phyloP scores from a whole-genome alignment of 805 yeast species.

The Kluyveromyces nonfermentans region DNA sequence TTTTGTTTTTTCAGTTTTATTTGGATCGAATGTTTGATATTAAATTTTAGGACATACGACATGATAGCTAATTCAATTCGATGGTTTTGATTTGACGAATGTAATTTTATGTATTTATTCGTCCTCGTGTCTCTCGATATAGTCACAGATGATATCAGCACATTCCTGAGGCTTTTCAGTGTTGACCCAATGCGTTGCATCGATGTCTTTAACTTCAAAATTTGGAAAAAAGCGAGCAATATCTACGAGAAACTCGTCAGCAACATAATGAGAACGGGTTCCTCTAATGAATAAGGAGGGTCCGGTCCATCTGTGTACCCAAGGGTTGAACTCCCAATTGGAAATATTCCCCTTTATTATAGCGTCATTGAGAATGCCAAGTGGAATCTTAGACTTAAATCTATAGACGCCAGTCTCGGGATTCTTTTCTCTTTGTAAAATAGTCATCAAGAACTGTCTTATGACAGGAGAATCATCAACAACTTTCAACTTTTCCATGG shows the following conservation, averaged over 20 bases:
- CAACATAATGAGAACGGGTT: slow-evolving; percentile 60
- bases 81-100: too few relatives aligned
- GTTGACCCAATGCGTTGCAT: slow-evolving; percentile 90
- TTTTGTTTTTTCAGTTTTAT: too few relatives aligned
- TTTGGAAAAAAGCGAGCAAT: slow-evolving; percentile 73
- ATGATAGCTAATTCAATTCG: too few relatives aligned
- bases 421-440: slow-evolving; percentile 27
- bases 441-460: slow-evolving; percentile 61
- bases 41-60: too few relatives aligned
- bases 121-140: slow-evolving; percentile 41
- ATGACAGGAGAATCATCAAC: slow-evolving; percentile 54
- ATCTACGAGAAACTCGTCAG: slow-evolving; percentile 69
- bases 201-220: slow-evolving; percentile 63
- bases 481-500: slow-evolving; percentile 50
- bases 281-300: slow-evolving; percentile 81
- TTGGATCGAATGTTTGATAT: too few relatives aligned
- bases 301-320: slow-evolving; percentile 46
- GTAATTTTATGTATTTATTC: neutral
- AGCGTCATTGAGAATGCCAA: slow-evolving; percentile 55
- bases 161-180: slow-evolving; percentile 80
- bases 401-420: slow-evolving; percentile 17
- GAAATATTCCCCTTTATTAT: slow-evolving; percentile 60
- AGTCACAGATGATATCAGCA: slow-evolving; percentile 50
- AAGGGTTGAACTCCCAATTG: slow-evolving; percentile 64
- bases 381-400: slow-evolving; percentile 45